These are phyloP conservation scores for Fusarium chuoi DNA, from an alignment of 2,329 filamentous ascomycete species.

Conservation along the genomic window DNA sequence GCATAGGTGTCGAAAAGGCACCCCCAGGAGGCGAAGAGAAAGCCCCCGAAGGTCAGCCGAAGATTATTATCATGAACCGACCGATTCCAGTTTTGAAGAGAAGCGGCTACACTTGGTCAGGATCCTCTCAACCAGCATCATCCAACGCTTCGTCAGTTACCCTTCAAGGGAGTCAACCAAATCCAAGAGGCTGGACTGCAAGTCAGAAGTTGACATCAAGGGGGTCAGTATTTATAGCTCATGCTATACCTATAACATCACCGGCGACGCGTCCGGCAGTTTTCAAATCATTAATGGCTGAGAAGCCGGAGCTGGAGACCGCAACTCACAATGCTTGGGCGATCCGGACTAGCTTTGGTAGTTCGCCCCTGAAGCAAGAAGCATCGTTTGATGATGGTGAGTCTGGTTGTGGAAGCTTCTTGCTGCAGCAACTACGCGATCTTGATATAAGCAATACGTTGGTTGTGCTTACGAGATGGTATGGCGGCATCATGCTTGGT, in stretches of 20 bases:
- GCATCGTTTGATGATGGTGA: slow-evolving; percentile 71
- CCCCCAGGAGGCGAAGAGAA: slow-evolving; percentile 74
- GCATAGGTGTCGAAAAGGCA: slow-evolving; percentile 75
- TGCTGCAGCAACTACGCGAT: slow-evolving; percentile 65
- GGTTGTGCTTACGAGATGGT: slow-evolving; percentile 71
- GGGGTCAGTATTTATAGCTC: slow-evolving; percentile 67
- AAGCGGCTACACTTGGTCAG: slow-evolving; percentile 70
- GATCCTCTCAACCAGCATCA: slow-evolving; percentile 26
- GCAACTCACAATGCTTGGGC: slow-evolving; percentile 70
- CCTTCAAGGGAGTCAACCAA: slow-evolving; percentile 28
- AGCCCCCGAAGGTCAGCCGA: slow-evolving; percentile 80
- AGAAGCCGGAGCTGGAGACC: slow-evolving; percentile 61
- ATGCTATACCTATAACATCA: slow-evolving; percentile 53
- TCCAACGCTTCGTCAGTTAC: slow-evolving; percentile 32
- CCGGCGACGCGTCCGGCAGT: slow-evolving; percentile 56
- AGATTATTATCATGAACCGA: slow-evolving; percentile 76
- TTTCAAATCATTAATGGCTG: slow-evolving; percentile 59
- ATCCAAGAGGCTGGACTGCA: slow-evolving; percentile 57
- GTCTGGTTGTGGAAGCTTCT: slow-evolving; percentile 65
- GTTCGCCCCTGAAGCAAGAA: slow-evolving; percentile 57
- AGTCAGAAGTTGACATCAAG: slow-evolving; percentile 63
- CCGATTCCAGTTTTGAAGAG: slow-evolving; percentile 81
- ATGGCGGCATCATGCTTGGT: slow-evolving; percentile 69
- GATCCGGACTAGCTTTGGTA: slow-evolving; percentile 49
- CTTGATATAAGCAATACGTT: slow-evolving; percentile 61